Conservation (phyloP, 768 basidiomycete genomes). For the Boletus barrowsii region DNA sequence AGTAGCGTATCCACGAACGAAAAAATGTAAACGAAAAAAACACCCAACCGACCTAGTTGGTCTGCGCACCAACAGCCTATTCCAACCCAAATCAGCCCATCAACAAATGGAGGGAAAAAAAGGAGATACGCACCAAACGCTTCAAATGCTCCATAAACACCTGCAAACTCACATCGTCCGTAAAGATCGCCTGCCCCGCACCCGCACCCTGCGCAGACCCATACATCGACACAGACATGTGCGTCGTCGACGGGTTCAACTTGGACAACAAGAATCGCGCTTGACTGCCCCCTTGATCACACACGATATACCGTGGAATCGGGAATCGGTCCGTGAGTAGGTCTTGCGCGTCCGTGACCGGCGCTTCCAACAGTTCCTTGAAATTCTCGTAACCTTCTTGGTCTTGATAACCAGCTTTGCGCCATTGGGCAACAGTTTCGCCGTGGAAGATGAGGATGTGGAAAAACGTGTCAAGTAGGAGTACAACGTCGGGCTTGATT, state of each 20-base stretch:
- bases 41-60: slow-evolving; percentile 40
- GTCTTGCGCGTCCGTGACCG: slow-evolving; percentile 92
- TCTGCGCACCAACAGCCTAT: slow-evolving; percentile 68
- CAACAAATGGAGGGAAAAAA: not conserved
- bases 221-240: slow-evolving; percentile 91
- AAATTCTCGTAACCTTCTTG: slow-evolving; percentile 99
- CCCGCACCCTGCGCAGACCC: slow-evolving; percentile 66
- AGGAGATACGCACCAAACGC: slow-evolving; percentile 60
- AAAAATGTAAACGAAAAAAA: not conserved
- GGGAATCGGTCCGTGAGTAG: slow-evolving; percentile 94
- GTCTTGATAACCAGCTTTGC: slow-evolving; percentile 97
- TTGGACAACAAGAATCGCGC: slow-evolving; percentile 97
- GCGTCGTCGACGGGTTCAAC: slow-evolving; percentile 96
- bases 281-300: slow-evolving; percentile 96
- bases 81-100: slow-evolving; percentile 1
- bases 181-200: slow-evolving; percentile 91
- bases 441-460: slow-evolving; percentile 99
- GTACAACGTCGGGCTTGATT: slow-evolving; percentile 94
- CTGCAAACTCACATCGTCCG: slow-evolving; percentile 96
- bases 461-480: slow-evolving; percentile 99
- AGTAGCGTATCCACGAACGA: slow-evolving; percentile 6
- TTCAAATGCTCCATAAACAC: slow-evolving; percentile 98
- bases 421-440: slow-evolving; percentile 94
- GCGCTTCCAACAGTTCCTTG: slow-evolving; percentile 86
- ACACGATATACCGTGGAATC: slow-evolving; percentile 96